A percentile compares a stretch with the other conserved stretches of the same genome.
Conservation (phyloP, 176 grass and related monocot species). For the Pharus latifolius region DNA sequence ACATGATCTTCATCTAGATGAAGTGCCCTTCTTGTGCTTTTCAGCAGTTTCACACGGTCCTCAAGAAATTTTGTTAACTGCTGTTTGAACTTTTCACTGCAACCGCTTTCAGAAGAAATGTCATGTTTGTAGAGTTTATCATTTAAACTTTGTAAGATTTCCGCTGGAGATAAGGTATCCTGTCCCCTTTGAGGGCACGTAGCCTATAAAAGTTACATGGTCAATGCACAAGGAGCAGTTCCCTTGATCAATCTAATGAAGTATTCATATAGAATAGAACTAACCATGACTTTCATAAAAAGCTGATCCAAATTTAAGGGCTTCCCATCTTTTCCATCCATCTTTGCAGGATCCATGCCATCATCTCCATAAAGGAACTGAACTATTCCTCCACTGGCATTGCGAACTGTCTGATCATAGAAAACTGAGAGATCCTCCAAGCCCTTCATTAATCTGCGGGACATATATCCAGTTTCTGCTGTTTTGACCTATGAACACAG, state of each 20-base stretch:
- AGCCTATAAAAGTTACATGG: slow-evolving; percentile 41
- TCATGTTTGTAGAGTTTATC: slow-evolving; percentile 45
- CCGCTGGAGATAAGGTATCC: slow-evolving; percentile 46
- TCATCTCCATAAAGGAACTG: slow-evolving; percentile 97
- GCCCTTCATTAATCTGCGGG: slow-evolving; percentile 90
- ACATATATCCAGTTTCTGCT: slow-evolving; percentile 99
- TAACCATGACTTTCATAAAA: slow-evolving; percentile 96
- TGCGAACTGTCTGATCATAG: slow-evolving; percentile 91
- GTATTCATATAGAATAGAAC: slow-evolving; percentile 9
- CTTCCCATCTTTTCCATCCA: slow-evolving; percentile 80
- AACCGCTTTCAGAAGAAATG: slow-evolving; percentile 44
- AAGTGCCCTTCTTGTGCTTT: slow-evolving; percentile 58
- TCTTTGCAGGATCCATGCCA: slow-evolving; percentile 99
- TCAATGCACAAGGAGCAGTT: background rate
- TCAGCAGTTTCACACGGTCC: slow-evolving; percentile 33
- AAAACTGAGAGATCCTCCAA: slow-evolving; percentile 94
- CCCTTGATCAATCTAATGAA: slow-evolving; percentile 9
- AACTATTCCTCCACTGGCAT: slow-evolving; percentile 82
- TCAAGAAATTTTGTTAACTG: slow-evolving; percentile 50
- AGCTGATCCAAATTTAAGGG: slow-evolving; percentile 96
- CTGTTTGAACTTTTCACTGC: slow-evolving; percentile 55
- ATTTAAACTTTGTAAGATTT: slow-evolving; percentile 43
- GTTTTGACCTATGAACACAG: slow-evolving; percentile 75
- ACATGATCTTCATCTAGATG: slow-evolving; percentile 39
- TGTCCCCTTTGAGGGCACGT: slow-evolving; percentile 62